A percentile compares a stretch with the other conserved stretches of the same genome.
These are phyloP conservation scores for Starmera pachycereana DNA, from an alignment of 805 yeast species.

Conservation along the genomic window DNA sequence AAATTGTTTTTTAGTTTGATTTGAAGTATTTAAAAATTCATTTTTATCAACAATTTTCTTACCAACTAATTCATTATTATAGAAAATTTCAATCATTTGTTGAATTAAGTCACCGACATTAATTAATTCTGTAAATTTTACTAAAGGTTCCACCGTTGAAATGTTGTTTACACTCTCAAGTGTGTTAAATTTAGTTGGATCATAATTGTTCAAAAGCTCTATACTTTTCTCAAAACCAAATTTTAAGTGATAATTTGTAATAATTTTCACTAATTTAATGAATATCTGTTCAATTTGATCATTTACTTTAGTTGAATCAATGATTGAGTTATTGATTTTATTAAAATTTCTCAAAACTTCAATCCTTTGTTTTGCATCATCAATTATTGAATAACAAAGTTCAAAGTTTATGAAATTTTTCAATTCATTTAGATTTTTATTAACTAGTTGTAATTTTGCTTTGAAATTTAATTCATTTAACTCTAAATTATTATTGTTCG, in stretches of 20 bases:
- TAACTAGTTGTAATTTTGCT: slow-evolving; percentile 70
- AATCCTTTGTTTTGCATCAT: slow-evolving; percentile 54
- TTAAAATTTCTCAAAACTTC: slow-evolving; percentile 44
- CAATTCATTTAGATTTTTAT: slow-evolving; percentile 64
- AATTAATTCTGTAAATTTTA: slow-evolving; percentile 80
- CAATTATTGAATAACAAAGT: slow-evolving; percentile 59
- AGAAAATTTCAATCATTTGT: slow-evolving; percentile 87
- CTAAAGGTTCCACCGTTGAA: slow-evolving; percentile 65
- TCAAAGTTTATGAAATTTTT: slow-evolving; percentile 74
- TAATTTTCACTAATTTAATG: slow-evolving; percentile 46
- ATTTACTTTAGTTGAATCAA: slow-evolving; percentile 17
- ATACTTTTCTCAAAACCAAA: slow-evolving; percentile 82
- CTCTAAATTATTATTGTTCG: slow-evolving; percentile 18
- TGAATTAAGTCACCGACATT: slow-evolving; percentile 88
- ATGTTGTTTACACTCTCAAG: slow-evolving; percentile 21
- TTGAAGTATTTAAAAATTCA: slow-evolving; percentile 69
- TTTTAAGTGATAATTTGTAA: slow-evolving; percentile 68
- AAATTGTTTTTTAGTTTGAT: slow-evolving; percentile 69
- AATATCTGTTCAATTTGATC: slow-evolving; percentile 53
- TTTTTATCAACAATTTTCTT: slow-evolving; percentile 55
- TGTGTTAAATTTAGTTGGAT: slow-evolving; percentile 37
- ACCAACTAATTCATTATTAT: slow-evolving; percentile 64
- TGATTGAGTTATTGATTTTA: slow-evolving; percentile 21
- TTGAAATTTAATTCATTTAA: slow-evolving; percentile 46
- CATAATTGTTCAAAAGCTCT: slow-evolving; percentile 55